A percentile compares a stretch with the other conserved stretches of the same genome.
Conservation (phyloP, 202 grass and related monocot species). For the Brachypodium distachyon region DNA sequence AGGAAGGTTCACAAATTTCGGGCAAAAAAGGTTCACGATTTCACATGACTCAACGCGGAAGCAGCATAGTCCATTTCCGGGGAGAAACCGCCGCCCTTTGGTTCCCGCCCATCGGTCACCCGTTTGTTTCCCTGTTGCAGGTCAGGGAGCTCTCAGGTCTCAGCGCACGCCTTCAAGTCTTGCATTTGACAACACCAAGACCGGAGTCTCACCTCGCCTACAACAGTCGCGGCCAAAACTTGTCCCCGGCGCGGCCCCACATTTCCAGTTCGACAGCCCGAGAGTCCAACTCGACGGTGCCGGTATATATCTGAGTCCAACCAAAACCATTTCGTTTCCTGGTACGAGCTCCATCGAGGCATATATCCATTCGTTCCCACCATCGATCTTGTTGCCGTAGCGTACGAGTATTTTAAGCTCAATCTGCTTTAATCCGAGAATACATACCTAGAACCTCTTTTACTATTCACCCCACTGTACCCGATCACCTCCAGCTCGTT, state of each 20-base stretch:
- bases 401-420: slow-evolving; percentile 25
- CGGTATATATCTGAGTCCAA: slow-evolving; percentile 5
- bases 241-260: too few species aligned
- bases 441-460: neutral
- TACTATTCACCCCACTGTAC: neutral
- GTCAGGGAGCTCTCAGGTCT: too few species aligned
- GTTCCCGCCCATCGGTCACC: too few species aligned
- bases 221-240: too few species aligned
- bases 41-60: neutral
- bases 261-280: too few species aligned
- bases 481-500: neutral
- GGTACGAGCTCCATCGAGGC: neutral
- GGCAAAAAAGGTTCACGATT: neutral
- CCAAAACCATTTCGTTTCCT: neutral
- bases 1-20: too few species aligned
- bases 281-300: too few species aligned
- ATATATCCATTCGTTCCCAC: too few species aligned
- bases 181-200: neutral
- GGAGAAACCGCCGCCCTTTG: neutral
- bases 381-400: neutral
- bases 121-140: too few species aligned
- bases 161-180: too few species aligned
- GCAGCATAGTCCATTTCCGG: neutral
- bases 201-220: neutral
- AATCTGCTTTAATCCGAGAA: neutral